These are phyloP conservation scores for Cladosporium sp. DNA, from an alignment of 2,329 filamentous ascomycete species.

Conservation along the genomic window DNA sequence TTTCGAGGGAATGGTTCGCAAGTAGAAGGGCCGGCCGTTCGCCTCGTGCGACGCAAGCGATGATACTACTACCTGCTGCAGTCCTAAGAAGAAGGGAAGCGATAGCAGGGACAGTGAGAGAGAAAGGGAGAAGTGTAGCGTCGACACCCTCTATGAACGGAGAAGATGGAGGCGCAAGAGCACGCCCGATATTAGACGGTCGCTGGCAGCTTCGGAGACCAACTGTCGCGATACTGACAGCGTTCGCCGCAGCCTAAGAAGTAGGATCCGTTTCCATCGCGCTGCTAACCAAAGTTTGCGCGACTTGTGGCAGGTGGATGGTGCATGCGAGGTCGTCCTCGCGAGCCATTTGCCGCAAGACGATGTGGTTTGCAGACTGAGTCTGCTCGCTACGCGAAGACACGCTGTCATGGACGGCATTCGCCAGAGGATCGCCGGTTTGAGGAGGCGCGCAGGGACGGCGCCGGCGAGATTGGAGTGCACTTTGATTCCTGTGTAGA, in stretches of 20 bases:
- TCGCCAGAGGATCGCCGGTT: constrained; percentile 18
- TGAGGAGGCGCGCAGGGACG: constrained; percentile 22
- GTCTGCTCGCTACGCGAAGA: constrained; percentile 7
- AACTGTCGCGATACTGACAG: not conserved
- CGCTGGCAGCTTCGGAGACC: not conserved
- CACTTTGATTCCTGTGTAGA: no score
- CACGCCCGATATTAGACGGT: constrained; percentile 1
- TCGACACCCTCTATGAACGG: constrained; percentile 7
- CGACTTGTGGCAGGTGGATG: constrained; percentile 14
- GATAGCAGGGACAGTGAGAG: not conserved
- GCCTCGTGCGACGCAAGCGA: constrained; percentile 1
- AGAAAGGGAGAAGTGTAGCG: not conserved
- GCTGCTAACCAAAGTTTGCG: constrained; percentile 11
- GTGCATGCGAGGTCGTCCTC: constrained; percentile 13
- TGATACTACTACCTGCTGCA: not conserved
- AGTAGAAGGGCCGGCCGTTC: constrained; percentile 21
- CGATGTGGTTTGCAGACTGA: not conserved
- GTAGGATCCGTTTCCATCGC: constrained; percentile 1
- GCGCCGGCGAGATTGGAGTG: constrained; percentile 17
- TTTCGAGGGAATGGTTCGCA: constrained; percentile 29
- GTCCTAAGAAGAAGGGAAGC: not conserved
- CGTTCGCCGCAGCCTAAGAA: not conserved
- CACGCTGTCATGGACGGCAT: constrained; percentile 21
- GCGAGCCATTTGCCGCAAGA: constrained; percentile 3
- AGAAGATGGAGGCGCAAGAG: constrained; percentile 2